Conservation (phyloP, 805 yeast species). For the Yamadazyma tumulicola region DNA sequence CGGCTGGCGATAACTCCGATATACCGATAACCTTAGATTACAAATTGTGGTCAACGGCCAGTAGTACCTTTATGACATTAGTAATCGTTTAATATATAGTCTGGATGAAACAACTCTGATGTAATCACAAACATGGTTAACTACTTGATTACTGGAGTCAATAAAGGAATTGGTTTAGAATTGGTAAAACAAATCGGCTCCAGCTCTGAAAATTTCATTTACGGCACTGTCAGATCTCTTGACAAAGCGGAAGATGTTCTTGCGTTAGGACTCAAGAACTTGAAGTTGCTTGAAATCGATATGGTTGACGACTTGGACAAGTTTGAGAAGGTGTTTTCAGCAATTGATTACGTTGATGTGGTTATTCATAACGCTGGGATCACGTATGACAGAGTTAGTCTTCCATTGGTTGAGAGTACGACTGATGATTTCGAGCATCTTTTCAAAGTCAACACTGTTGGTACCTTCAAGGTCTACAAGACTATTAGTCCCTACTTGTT, state of each 20-base stretch:
- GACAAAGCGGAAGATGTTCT: conserved; percentile 13
- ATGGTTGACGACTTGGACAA: conserved; percentile 1
- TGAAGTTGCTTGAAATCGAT: conserved; percentile 9
- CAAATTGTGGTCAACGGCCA: too few species aligned
- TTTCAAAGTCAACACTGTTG: conserved; percentile 7
- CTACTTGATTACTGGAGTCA: too few species aligned
- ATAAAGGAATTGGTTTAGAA: conserved; percentile 37
- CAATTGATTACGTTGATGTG: conserved; percentile 22
- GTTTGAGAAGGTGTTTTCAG: conserved; percentile 8
- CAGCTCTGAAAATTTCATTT: conserved; percentile 27
- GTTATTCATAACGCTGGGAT: conserved; percentile 33
- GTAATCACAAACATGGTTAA: too few species aligned
- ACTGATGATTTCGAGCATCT: conserved; percentile 3
- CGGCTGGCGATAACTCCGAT: too few species aligned
- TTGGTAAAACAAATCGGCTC: conserved; percentile 14
- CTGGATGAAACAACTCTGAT: too few species aligned
- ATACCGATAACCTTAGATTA: too few species aligned
- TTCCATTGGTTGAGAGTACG: not conserved
- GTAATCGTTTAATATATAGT: too few species aligned
- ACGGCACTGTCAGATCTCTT: conserved; percentile 37
- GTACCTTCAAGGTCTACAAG: conserved; percentile 17
- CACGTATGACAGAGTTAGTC: conserved; percentile 1
- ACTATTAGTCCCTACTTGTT: conserved; percentile 24
- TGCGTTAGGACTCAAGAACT: conserved; percentile 3
- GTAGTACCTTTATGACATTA: too few species aligned